Evolutionary conservation across 768 basidiomycete species (phyloP), one percentile per base, ranked within the genome.

Genomic region (Podaxis carcinomalis): DNA sequence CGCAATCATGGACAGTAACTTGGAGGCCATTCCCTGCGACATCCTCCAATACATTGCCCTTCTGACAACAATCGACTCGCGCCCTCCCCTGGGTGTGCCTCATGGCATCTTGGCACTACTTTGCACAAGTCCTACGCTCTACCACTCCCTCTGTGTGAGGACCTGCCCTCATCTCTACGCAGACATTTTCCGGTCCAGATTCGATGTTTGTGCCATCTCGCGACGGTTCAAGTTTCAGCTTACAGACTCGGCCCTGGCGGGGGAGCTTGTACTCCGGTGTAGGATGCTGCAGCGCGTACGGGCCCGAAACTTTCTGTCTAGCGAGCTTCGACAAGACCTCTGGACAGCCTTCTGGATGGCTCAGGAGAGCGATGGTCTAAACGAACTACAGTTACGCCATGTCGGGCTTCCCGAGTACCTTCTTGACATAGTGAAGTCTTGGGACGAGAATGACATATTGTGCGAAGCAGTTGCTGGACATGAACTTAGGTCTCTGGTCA

Each of bases 291-390:
- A 76, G 42, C 80, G 84, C 61, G 79, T 81, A 55, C 73, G 78
- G 23, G 72, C 67, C 32, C 67, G 69, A 5, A 74, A 74, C 63
- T 61, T 80, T 50, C 70, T 75, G 2, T 44, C 55, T 3, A 64
- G 59, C 28, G 62, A 67, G 27, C 62, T 81, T 47, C 64, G 68
- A 1, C 73, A 75, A 39, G 86, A 86, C 68, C 67, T 88, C 23
- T 86, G 84, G 80, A 80, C 80, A 6, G 79, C 79, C 5, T 76
- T 85, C 60, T 75, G 84, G 63, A 86, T 88, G 82, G 67, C 83
- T n/a, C 67, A 86, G 35, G 88, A 89, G 68, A 81, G 80, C 64
- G 77, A 78, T 39, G 75, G 74, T 2, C 68, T 75, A 53, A 86
- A 85, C 64, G 77, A 77, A 59, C 67, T 62, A 23, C 80, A 85